phyloP scores from a whole-genome alignment of 768 basidiomycete species.

The Ramaria rubella region DNA sequence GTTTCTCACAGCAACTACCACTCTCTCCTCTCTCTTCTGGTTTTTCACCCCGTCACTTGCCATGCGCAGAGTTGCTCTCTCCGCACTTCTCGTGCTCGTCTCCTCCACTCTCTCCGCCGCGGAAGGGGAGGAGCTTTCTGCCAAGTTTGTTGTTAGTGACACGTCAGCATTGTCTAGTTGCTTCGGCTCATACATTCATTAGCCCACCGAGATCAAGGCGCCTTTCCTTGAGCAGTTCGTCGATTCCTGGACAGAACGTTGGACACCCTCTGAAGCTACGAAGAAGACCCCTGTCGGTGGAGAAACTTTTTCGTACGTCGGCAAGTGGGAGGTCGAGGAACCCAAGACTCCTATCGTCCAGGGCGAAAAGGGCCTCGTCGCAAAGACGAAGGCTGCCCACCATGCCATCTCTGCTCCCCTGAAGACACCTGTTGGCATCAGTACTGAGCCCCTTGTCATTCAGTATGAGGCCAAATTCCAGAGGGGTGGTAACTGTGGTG shows the following conservation, averaged over 20 bases:
- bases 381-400: conserved; percentile 95
- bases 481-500: conserved; percentile 98
- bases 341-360: conserved; percentile 67
- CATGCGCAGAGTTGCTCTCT: conserved; percentile 88
- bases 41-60: conserved; percentile 37
- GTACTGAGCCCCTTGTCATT: conserved; percentile 80
- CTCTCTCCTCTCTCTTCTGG: conserved; percentile 32
- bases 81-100: conserved; percentile 59
- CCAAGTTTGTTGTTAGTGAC: conserved; percentile 57
- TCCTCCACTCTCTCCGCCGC: conserved; percentile 43
- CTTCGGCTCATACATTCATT: conserved; percentile 10
- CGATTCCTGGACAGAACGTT: conserved; percentile 81
- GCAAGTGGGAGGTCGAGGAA: conserved; percentile 94
- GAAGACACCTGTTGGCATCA: conserved; percentile 67
- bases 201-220: conserved; percentile 76
- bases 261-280: conserved; percentile 95
- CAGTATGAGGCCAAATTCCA: conserved; percentile 99
- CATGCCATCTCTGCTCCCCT: conserved; percentile 98
- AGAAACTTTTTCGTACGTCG: conserved; percentile 96
- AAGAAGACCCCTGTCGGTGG: conserved; percentile 95
- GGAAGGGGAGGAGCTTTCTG: conserved; percentile 53
- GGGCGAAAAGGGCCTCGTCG: conserved; percentile 89
- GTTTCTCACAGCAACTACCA: conserved; percentile 27
- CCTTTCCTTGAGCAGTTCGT: conserved; percentile 97
- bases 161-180: conserved; percentile 7